Evolutionary conservation across 2,329 filamentous ascomycete species (phyloP).

Genomic region (Fusarium coffeatum): DNA sequence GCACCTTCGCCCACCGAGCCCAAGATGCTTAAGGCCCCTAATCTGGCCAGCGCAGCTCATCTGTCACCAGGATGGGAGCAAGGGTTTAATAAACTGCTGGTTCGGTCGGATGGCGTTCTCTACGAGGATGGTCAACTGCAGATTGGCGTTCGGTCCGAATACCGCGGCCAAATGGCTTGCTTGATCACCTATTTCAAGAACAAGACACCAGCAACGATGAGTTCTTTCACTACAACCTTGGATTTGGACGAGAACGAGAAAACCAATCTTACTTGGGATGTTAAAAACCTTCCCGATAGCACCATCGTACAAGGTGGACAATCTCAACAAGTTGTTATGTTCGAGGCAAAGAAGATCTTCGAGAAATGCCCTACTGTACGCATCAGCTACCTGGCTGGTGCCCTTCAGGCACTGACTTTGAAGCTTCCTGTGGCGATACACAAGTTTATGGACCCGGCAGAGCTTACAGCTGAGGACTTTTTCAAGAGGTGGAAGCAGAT

Average conservation of each 20-base stretch:
- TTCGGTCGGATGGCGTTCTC: constrained; percentile 84
- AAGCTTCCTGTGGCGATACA: constrained; percentile 90
- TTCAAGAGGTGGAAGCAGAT: constrained; percentile 99
- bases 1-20: constrained; percentile 66
- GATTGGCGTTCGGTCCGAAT: constrained; percentile 91
- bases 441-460: constrained; percentile 96
- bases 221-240: constrained; percentile 92
- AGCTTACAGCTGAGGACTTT: constrained; percentile 89
- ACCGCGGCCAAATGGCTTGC: constrained; percentile 93
- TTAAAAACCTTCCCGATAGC: constrained; percentile 88
- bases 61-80: constrained; percentile 94
- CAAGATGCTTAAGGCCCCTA: constrained; percentile 75
- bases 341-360: constrained; percentile 86
- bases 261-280: constrained; percentile 80
- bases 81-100: constrained; percentile 85
- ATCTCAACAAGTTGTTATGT: constrained; percentile 93
- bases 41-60: constrained; percentile 91
- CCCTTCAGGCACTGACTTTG: constrained; percentile 90
- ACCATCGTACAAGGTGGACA: constrained; percentile 80
- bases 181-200: constrained; percentile 97
- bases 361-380: constrained; percentile 88
- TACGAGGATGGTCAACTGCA: constrained; percentile 97
- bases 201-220: constrained; percentile 86
- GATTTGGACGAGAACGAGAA: constrained; percentile 79
- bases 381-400: constrained; percentile 93